Evolutionary conservation across 257 asterid species (phyloP), one percentile per base, ranked within the genome.

Genomic region (Perilla frutescens): DNA sequence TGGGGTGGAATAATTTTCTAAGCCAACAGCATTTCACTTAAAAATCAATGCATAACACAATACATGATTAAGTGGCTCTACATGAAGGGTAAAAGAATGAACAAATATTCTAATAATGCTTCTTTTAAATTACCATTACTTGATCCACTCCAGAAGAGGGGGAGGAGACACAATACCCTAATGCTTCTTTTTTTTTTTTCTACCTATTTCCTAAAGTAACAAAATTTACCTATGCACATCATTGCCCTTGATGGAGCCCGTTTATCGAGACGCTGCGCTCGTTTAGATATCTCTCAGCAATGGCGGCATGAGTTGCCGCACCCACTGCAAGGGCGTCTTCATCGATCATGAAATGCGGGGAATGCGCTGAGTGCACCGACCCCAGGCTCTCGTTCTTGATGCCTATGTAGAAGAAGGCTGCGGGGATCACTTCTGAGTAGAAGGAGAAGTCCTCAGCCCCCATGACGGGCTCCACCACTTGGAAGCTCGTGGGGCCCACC

Each of bases 371-470:
- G 79, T 90, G 92, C 4, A 76, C 67, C 1, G 96, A 87, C 1
- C 99, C 98, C 31, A 90, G 70, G 2, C 86, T 83, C 77, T 88
- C 85, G 20, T 95, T 91, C 79, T 63, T 87, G 78, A 89, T 87
- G 31, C 99, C 99, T 4, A 95, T 83, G 83, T 75, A 95, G 85
- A 70, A 89, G 77, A 94, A 94, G 15, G 89, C 90, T 2, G 99
- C 87, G 0, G 98, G 99, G 51, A 94, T 69, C 37, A 86, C 82
- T 76, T 94, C 89, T 13, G 95, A 83, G 81, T 90, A 94, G 83
- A 94, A 94, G 4, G 99, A 74, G 80, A 95, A 95, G 82, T 95
- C 99, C 82, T 95, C 98, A 0, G 91, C 85, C 0, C 98, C 98
- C 98, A 95, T 95, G 29, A 92, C n/a, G 6, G 93, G 98, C 8